phyloP scores from a whole-genome alignment of 805 yeast species.

The Blastobotrys chiropterorum region DNA sequence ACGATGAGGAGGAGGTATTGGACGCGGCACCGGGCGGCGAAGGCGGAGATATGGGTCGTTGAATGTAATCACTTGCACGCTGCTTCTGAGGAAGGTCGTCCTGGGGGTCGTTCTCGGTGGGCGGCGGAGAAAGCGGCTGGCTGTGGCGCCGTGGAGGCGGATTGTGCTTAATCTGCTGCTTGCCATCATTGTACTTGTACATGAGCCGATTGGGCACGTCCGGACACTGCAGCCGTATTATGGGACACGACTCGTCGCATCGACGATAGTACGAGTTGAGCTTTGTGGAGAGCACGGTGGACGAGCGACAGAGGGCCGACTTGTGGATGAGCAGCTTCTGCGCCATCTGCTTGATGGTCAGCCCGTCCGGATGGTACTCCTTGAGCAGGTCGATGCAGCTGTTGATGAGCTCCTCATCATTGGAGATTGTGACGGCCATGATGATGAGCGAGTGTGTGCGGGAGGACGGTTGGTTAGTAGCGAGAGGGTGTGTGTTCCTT shows the following conservation, averaged over 20 bases:
- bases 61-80: background rate
- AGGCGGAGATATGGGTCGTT: background rate
- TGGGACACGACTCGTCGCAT: slow-evolving; percentile 23
- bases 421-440: background rate
- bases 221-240: slow-evolving; percentile 22
- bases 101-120: slow-evolving; percentile 5
- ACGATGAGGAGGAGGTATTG: slow-evolving; percentile 8
- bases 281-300: slow-evolving; percentile 29
- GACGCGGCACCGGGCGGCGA: slow-evolving; percentile 14
- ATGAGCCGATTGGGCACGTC: slow-evolving; percentile 28
- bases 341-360: slow-evolving; percentile 28
- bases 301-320: slow-evolving; percentile 23
- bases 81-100: background rate
- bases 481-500: background rate
- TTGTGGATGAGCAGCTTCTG: slow-evolving; percentile 1
- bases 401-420: slow-evolving; percentile 19
- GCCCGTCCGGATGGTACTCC: slow-evolving; percentile 21
- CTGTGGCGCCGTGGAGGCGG: background rate
- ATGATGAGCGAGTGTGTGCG: background rate
- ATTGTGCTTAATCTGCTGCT: background rate
- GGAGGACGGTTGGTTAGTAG: background rate
- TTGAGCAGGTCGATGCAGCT: slow-evolving; percentile 23
- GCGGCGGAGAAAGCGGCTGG: slow-evolving; percentile 8
- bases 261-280: slow-evolving; percentile 29
- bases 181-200: slow-evolving; percentile 16